A percentile compares a stretch with the other conserved stretches of the same genome.
Conservation (phyloP, 1,139 yeast species). For the Yamadazyma conglobata region DNA sequence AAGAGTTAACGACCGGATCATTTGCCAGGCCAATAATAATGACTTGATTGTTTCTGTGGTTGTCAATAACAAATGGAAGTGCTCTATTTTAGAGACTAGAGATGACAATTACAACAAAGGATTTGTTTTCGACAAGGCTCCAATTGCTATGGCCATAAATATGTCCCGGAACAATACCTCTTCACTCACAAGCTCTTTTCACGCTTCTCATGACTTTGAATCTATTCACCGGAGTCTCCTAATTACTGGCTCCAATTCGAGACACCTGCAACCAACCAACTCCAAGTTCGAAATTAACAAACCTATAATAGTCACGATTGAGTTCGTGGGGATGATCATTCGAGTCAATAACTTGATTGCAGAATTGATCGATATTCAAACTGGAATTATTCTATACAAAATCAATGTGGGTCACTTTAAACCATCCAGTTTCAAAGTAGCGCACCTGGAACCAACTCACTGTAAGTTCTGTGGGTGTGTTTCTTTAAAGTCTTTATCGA, state of each 20-base stretch:
- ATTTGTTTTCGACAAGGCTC: conserved; percentile 1
- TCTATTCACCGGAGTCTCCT: neutral
- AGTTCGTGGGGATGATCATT: conserved; percentile 67
- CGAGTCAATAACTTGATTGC: conserved; percentile 53
- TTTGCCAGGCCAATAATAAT: conserved; percentile 51
- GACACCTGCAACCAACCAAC: conserved; percentile 1
- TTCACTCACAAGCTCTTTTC: conserved; percentile 2
- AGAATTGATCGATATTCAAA: conserved; percentile 71
- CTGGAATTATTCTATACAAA: conserved; percentile 61
- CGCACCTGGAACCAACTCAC: conserved; percentile 83
- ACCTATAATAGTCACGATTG: conserved; percentile 13
- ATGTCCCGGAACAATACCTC: conserved; percentile 10
- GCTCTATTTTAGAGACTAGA: conserved; percentile 46
- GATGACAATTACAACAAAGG: conserved; percentile 44
- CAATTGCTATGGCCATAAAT: neutral
- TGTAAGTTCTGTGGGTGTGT: conserved; percentile 91
- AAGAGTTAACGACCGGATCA: conserved; percentile 68
- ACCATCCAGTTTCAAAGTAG: conserved; percentile 57
- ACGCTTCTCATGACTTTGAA: conserved; percentile 1
- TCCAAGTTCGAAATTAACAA: conserved; percentile 12
- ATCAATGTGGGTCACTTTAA: conserved; percentile 62
- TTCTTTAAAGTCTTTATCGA: conserved; percentile 66
- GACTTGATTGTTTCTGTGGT: conserved; percentile 61
- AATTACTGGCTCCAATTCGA: neutral
- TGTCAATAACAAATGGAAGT: conserved; percentile 65